Percentiles rank a stretch among this genome's conserved stretches.
These are phyloP conservation scores for Globisporangium perplexum DNA, from an alignment of 352 stramenopile species.

Conservation along the genomic window DNA sequence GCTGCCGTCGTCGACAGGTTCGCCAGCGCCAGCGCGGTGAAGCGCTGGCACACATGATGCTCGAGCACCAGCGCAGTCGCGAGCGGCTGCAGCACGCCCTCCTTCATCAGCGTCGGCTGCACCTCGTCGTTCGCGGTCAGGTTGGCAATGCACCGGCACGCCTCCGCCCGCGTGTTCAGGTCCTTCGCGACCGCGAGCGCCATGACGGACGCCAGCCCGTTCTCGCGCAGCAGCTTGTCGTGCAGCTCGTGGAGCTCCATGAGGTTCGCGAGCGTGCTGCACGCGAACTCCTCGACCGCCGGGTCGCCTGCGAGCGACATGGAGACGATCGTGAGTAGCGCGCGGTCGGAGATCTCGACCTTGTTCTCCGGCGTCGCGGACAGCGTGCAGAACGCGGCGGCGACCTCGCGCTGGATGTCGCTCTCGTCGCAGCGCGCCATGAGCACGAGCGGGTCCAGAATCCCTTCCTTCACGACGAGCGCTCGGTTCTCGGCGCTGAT, in stretches of 20 bases:
- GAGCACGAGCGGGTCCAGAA: slow-evolving; percentile 94
- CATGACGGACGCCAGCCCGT: slow-evolving; percentile 90
- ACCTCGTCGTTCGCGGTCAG: slow-evolving; percentile 93
- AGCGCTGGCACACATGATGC: slow-evolving; percentile 92
- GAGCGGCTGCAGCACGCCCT: slow-evolving; percentile 89
- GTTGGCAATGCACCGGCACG: slow-evolving; percentile 92
- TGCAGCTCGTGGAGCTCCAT: slow-evolving; percentile 94
- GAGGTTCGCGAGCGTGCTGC: slow-evolving; percentile 94
- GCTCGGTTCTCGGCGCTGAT: slow-evolving; percentile 89
- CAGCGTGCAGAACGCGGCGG: slow-evolving; percentile 91
- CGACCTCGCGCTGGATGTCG: slow-evolving; percentile 90
- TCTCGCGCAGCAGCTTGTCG: slow-evolving; percentile 92
- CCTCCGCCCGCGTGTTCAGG: slow-evolving; percentile 89
- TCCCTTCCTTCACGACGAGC: slow-evolving; percentile 90
- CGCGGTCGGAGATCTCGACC: slow-evolving; percentile 91
- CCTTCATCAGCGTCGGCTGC: slow-evolving; percentile 88
- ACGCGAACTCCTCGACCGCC: slow-evolving; percentile 90
- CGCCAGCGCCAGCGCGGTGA: slow-evolving; percentile 89
- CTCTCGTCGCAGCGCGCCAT: slow-evolving; percentile 92
- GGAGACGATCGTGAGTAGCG: slow-evolving; percentile 94
- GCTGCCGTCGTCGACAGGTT: slow-evolving; percentile 93
- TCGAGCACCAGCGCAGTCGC: slow-evolving; percentile 84
- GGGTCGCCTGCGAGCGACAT: slow-evolving; percentile 91
- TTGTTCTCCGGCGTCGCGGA: slow-evolving; percentile 96
- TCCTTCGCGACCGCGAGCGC: slow-evolving; percentile 88